These are phyloP conservation scores for Nicotiana noctiflora DNA, from an alignment of 257 asterid species.

Conservation along the genomic window DNA sequence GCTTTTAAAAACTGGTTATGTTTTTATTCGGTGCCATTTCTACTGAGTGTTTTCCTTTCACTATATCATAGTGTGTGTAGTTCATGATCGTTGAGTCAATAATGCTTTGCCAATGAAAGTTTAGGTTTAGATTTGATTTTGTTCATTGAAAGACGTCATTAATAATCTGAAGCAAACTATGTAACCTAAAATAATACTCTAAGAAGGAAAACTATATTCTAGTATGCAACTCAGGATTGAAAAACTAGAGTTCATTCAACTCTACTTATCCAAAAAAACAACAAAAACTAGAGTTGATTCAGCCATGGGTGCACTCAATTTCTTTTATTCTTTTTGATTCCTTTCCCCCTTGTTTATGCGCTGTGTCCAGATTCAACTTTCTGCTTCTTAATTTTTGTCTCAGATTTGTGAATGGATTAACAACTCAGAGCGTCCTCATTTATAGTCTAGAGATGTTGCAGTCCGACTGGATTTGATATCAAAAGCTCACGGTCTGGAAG, in stretches of 20 bases:
- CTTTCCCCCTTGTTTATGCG: background rate
- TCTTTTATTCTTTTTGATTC: background rate
- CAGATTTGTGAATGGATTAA: constrained; percentile 19
- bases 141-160: background rate
- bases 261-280: no score
- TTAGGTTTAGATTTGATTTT: no score
- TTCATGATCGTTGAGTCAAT: no score
- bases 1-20: no score
- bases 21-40: no score
- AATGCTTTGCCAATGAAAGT: background rate
- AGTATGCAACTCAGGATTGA: background rate
- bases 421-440: background rate
- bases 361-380: background rate
- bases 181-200: background rate
- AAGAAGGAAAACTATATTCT: background rate
- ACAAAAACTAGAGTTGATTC: no score
- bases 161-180: background rate
- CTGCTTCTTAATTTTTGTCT: background rate
- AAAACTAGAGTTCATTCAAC: no score
- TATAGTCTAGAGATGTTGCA: constrained; percentile 18
- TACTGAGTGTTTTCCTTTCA: no score
- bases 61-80: no score
- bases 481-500: constrained; percentile 20
- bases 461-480: constrained; percentile 17
- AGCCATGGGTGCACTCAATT: no score